A percentile compares a stretch with the other conserved stretches of the same genome.
phyloP scores from a whole-genome alignment of 495 filamentous ascomycete genomes.

The Astrothelium subdiscretum region DNA sequence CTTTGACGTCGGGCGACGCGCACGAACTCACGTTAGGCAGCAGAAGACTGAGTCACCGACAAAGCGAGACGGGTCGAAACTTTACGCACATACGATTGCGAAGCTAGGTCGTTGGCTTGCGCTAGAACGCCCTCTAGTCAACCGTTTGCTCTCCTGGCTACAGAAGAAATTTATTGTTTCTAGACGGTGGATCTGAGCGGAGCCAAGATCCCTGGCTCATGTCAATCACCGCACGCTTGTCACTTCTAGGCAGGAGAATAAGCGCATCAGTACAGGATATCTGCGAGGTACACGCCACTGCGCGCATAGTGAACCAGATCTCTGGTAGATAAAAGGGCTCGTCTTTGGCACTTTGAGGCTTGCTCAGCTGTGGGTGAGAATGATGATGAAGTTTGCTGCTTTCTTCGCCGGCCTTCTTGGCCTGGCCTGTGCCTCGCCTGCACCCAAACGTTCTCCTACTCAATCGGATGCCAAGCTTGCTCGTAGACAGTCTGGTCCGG shows the following conservation, averaged over 20 bases:
- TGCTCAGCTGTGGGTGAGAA: not conserved
- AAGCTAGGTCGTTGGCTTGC: no score
- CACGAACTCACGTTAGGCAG: no score
- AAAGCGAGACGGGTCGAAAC: no score
- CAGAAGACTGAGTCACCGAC: no score
- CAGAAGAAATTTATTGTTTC: no score
- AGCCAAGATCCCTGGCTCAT: not conserved
- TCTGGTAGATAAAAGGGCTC: not conserved
- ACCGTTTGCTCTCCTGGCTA: not conserved
- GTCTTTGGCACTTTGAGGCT: not conserved
- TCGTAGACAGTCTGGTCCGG: not conserved
- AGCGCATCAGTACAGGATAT: not conserved
- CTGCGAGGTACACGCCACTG: not conserved
- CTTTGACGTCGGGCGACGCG: no score
- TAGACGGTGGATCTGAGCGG: not conserved
- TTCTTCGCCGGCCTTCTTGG: not conserved
- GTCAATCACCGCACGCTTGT: not conserved
- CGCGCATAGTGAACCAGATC: not conserved
- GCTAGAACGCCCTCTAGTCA: no score
- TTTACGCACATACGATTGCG: no score
- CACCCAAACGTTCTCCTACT: not conserved
- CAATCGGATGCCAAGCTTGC: not conserved
- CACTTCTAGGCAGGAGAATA: not conserved
- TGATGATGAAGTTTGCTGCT: not conserved
- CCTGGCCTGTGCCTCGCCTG: slow-evolving; percentile 1